phyloP scores from a whole-genome alignment of 495 filamentous ascomycete species.

The Polyplosphaeria fusca region DNA sequence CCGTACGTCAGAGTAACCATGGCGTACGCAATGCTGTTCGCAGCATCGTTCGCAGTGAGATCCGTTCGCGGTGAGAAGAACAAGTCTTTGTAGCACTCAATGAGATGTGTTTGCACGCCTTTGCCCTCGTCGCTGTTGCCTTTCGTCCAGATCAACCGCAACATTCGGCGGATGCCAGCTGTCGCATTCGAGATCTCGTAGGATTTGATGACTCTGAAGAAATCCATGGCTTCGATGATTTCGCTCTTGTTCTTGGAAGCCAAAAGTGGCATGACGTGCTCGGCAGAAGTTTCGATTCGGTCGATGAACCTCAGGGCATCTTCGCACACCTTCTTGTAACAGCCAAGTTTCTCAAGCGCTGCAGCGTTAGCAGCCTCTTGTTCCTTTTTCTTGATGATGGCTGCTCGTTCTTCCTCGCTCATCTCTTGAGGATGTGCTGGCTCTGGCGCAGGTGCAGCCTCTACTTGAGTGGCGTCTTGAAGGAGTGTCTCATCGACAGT shows the following conservation, averaged over 20 bases:
- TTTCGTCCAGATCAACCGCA: constrained; percentile 97
- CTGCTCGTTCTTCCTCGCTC: constrained; percentile 59
- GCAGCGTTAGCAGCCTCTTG: constrained; percentile 74
- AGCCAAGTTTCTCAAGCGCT: constrained; percentile 75
- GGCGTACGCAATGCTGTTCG: constrained; percentile 93
- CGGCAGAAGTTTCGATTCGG: constrained; percentile 78
- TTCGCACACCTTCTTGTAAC: constrained; percentile 78
- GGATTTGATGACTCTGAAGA: constrained; percentile 88
- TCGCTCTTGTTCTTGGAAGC: constrained; percentile 95
- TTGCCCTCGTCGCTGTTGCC: constrained; percentile 99
- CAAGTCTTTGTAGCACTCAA: constrained; percentile 92
- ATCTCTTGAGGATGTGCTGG: constrained; percentile 49
- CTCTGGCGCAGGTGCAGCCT: constrained; percentile 61
- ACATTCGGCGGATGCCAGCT: constrained; percentile 85
- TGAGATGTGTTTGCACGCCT: constrained; percentile 92
- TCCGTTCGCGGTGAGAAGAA: constrained; percentile 92
- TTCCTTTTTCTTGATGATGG: constrained; percentile 62
- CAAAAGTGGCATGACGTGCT: constrained; percentile 76
- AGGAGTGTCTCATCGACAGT: constrained; percentile 74
- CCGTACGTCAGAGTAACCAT: constrained; percentile 99
- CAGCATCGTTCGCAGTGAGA: constrained; percentile 84
- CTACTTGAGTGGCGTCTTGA: constrained; percentile 82
- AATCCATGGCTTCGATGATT: constrained; percentile 98
- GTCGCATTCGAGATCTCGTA: constrained; percentile 94
- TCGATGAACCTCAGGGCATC: constrained; percentile 95